Percentiles rank a stretch among this genome's conserved stretches.
phyloP scores from a whole-genome alignment of 306 rosid species.

The Adenanthera pavonina region DNA sequence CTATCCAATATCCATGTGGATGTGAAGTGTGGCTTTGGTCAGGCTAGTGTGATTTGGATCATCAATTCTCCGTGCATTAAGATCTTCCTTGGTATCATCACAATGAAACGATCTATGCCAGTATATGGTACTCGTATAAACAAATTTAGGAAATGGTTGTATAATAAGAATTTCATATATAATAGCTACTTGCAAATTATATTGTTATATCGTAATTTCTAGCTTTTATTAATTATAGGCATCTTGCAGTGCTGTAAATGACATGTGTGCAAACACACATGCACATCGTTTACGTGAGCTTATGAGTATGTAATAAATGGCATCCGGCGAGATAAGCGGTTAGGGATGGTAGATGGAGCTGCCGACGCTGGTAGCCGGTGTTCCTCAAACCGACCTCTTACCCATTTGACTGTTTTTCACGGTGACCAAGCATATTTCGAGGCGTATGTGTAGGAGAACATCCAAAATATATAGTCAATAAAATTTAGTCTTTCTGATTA shows the following conservation, averaged over 20 bases:
- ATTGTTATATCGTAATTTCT: background rate
- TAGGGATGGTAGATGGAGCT: conserved; percentile 39
- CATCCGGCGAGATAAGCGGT: conserved; percentile 58
- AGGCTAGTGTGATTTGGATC: conserved; percentile 37
- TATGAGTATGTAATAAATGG: conserved; percentile 31
- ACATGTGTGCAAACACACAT: conserved; percentile 38
- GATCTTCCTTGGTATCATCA: conserved; percentile 32
- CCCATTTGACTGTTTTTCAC: conserved; percentile 17
- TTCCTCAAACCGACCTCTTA: conserved; percentile 46
- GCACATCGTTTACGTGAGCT: conserved; percentile 31
- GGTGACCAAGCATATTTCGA: conserved; percentile 28
- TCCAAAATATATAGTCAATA: conserved; percentile 17
- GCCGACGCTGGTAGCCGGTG: conserved; percentile 50
- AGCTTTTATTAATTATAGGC: background rate
- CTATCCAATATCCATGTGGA: conserved; percentile 63
- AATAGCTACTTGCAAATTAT: conserved; percentile 25
- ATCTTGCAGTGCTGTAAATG: background rate
- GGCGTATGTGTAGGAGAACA: conserved; percentile 45
- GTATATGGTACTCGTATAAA: background rate
- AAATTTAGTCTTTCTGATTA: conserved; percentile 25
- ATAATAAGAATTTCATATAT: background rate
- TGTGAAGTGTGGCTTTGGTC: conserved; percentile 49
- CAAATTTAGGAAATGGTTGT: conserved; percentile 21
- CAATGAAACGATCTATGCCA: conserved; percentile 13
- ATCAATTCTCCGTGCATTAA: conserved; percentile 30